These are phyloP conservation scores for Cornus controversa DNA, from an alignment of 148 eudicot species.

Conservation along the genomic window DNA sequence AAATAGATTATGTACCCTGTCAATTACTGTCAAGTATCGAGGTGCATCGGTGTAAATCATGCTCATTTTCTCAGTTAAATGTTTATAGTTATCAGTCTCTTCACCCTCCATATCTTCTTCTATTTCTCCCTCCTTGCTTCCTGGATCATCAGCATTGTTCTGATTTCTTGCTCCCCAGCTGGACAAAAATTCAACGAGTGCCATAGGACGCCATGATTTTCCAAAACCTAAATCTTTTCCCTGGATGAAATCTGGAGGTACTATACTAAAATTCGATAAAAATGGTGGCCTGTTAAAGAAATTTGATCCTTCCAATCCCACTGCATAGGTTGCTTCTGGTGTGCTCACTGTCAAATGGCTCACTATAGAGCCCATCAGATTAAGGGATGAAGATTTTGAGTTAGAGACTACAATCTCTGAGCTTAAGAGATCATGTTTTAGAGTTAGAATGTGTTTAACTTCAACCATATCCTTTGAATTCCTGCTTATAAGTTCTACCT, in stretches of 20 bases:
- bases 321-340: conserved; percentile 88
- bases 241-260: conserved; percentile 41
- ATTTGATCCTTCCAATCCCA: conserved; percentile 72
- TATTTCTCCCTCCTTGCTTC: neutral
- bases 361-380: conserved; percentile 49
- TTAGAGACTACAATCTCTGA: conserved; percentile 53
- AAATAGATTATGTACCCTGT: conserved; percentile 46
- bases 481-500: conserved; percentile 66
- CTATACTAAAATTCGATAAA: conserved; percentile 45
- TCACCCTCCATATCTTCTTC: conserved; percentile 49
- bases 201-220: conserved; percentile 27
- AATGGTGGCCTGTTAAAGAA: conserved; percentile 52
- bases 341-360: conserved; percentile 80
- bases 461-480: conserved; percentile 39
- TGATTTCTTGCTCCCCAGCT: conserved; percentile 20
- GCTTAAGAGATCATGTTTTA: conserved; percentile 47
- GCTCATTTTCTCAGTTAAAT: conserved; percentile 61
- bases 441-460: conserved; percentile 53
- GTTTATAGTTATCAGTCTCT: conserved; percentile 72
- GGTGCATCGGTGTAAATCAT: conserved; percentile 78
- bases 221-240: conserved; percentile 15
- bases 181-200: conserved; percentile 31
- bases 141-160: conserved; percentile 7
- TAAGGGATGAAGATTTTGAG: conserved; percentile 34
- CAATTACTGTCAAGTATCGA: conserved; percentile 60